Conservation (phyloP, 2,329 filamentous ascomycete species). For the Phoma sp. region DNA sequence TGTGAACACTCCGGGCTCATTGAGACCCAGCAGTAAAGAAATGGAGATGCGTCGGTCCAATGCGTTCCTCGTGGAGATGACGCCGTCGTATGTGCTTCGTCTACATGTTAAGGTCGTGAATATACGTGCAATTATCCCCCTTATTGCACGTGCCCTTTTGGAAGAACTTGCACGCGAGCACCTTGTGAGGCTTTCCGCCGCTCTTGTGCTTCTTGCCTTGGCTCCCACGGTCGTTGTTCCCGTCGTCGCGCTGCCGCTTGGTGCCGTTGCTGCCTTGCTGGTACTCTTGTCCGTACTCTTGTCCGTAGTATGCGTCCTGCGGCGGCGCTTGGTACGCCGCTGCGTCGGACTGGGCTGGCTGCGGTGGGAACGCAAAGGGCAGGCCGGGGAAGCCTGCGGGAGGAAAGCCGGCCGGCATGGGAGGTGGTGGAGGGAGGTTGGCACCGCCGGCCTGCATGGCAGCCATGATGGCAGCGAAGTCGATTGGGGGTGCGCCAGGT, state of each 20-base stretch:
- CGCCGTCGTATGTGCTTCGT: not conserved
- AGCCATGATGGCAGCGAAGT: slow-evolving; percentile 32
- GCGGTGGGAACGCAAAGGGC: slow-evolving; percentile 24
- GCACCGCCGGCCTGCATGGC: slow-evolving; percentile 30
- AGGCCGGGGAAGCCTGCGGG: slow-evolving; percentile 22
- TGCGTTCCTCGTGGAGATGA: too few relatives aligned
- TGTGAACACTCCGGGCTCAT: not conserved
- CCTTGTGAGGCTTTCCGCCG: slow-evolving; percentile 44
- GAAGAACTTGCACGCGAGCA: slow-evolving; percentile 70
- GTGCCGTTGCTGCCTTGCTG: slow-evolving; percentile 40
- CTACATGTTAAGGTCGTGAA: slow-evolving; percentile 61
- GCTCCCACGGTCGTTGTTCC: slow-evolving; percentile 29
- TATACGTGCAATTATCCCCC: slow-evolving; percentile 75
- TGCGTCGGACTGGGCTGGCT: slow-evolving; percentile 17
- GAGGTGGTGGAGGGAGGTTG: slow-evolving; percentile 32
- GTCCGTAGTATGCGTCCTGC: slow-evolving; percentile 31
- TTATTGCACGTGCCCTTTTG: slow-evolving; percentile 74
- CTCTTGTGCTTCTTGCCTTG: slow-evolving; percentile 61
- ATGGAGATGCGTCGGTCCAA: not conserved
- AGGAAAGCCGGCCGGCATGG: slow-evolving; percentile 28
- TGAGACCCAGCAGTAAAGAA: not conserved
- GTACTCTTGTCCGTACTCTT: slow-evolving; percentile 36
- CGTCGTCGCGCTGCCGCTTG: slow-evolving; percentile 47
- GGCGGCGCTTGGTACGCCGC: slow-evolving; percentile 23
- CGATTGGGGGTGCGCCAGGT: slow-evolving; percentile 24